These are phyloP conservation scores for Quercus tomentella DNA, from an alignment of 331 rosid genomes.

Conservation along the genomic window DNA sequence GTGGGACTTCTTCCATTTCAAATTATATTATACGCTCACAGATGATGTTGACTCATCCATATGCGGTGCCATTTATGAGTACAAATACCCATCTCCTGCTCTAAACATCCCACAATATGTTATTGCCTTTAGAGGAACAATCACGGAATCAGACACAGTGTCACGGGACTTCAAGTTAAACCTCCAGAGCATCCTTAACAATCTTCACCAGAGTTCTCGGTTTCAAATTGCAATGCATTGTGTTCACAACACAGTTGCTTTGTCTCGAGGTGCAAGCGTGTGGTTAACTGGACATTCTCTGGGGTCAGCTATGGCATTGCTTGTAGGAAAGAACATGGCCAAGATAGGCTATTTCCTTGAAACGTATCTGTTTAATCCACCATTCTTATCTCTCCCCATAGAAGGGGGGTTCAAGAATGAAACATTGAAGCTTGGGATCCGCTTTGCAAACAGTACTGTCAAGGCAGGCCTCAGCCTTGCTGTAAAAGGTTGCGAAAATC, in stretches of 20 bases:
- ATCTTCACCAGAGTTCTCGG: slow-evolving; percentile 6
- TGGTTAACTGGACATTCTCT: slow-evolving; percentile 40
- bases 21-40: background rate
- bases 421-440: no score
- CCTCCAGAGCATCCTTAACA: slow-evolving; percentile 7
- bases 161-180: slow-evolving; percentile 11
- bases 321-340: slow-evolving; percentile 10
- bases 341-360: no score
- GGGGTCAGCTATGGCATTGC: slow-evolving; percentile 29
- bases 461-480: slow-evolving; percentile 17
- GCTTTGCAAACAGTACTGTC: no score
- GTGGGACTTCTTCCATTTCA: slow-evolving; percentile 29
- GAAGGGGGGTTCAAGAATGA: background rate
- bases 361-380: no score
- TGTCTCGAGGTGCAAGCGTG: background rate
- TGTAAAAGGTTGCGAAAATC: background rate
- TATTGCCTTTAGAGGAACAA: slow-evolving; percentile 30
- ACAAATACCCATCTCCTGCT: background rate
- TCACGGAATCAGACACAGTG: background rate
- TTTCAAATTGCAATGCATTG: background rate
- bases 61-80: slow-evolving; percentile 24
- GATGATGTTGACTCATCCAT: slow-evolving; percentile 5
- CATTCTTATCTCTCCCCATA: background rate
- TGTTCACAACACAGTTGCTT: background rate
- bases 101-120: slow-evolving; percentile 15